Evolutionary conservation across 352 stramenopile species (phyloP).

Genomic region (Phytophthora sp.): DNA sequence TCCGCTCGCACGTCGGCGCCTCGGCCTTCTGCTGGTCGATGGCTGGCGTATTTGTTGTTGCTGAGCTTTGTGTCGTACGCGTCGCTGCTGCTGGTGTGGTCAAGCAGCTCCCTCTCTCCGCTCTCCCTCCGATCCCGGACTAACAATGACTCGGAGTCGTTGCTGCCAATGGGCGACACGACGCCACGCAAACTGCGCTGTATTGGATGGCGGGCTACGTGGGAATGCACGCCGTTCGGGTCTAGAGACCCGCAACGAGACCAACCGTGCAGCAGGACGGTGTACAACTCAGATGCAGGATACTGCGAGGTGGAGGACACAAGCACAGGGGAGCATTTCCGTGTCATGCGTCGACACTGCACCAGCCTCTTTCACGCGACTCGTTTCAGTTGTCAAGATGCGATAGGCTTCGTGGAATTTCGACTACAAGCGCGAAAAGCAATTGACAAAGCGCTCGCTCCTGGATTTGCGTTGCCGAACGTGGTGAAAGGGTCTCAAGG

Average conservation of each 20-base stretch:
- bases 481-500: neutral
- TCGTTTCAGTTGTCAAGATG: constrained; percentile 41
- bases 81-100: constrained; percentile 21
- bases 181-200: constrained; percentile 16
- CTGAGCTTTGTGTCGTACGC: constrained; percentile 9
- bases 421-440: constrained; percentile 12
- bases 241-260: constrained; percentile 10
- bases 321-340: constrained; percentile 26
- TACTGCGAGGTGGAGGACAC: constrained; percentile 53
- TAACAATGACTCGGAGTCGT: neutral
- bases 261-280: constrained; percentile 11
- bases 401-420: constrained; percentile 44
- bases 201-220: constrained; percentile 29
- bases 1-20: neutral
- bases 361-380: constrained; percentile 23
- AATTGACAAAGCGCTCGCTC: constrained; percentile 17
- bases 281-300: constrained; percentile 25
- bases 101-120: constrained; percentile 4
- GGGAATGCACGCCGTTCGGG: constrained; percentile 23
- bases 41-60: constrained; percentile 13
- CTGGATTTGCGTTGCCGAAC: constrained; percentile 26
- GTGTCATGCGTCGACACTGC: constrained; percentile 37
- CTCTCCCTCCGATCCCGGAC: neutral
- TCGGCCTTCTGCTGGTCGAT: neutral
- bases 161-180: constrained; percentile 18